Evolutionary conservation across 2,329 filamentous ascomycete species (phyloP).

Genomic region (Chrysoporthe deuterocubensis): DNA sequence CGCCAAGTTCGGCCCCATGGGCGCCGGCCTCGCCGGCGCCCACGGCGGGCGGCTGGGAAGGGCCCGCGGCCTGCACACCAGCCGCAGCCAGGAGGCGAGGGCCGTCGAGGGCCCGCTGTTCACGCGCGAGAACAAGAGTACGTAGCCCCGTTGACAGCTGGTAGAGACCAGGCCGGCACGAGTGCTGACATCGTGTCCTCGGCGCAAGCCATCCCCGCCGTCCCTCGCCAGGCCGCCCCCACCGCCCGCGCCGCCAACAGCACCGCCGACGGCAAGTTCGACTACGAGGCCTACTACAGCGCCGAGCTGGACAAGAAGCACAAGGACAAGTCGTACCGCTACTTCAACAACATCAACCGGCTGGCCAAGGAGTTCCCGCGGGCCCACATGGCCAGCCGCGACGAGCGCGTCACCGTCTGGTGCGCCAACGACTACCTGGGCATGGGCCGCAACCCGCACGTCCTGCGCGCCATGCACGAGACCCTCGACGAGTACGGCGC

Average conservation of each 20-base stretch:
- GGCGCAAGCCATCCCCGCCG: conserved; percentile 43
- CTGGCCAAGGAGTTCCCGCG: conserved; percentile 94
- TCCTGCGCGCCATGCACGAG: conserved; percentile 90
- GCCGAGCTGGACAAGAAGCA: conserved; percentile 96
- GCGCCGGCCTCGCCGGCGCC: conserved; percentile 39
- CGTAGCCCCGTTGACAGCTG: conserved; percentile 29
- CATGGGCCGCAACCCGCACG: conserved; percentile 90
- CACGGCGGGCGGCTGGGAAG: conserved; percentile 61
- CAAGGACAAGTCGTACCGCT: conserved; percentile 99
- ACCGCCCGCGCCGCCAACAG: conserved; percentile 34
- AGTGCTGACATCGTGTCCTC: conserved; percentile 16
- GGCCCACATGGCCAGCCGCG: conserved; percentile 82
- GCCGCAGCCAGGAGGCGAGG: conserved; percentile 75
- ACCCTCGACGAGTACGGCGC: conserved; percentile 94
- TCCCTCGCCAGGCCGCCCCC: conserved; percentile 36
- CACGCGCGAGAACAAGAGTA: conserved; percentile 54
- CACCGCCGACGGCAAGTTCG: conserved; percentile 64
- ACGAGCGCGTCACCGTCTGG: conserved; percentile 94
- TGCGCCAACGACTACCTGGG: conserved; percentile 99
- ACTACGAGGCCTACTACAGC: conserved; percentile 90
- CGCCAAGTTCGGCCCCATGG: conserved; percentile 54
- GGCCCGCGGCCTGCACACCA: conserved; percentile 78
- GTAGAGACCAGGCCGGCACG: neutral
- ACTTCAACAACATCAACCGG: conserved; percentile 99
- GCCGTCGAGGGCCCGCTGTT: conserved; percentile 67